These are phyloP conservation scores for Tylopilus sp. DNA, from an alignment of 1,284 basidiomycete genomes.

Conservation along the genomic window DNA sequence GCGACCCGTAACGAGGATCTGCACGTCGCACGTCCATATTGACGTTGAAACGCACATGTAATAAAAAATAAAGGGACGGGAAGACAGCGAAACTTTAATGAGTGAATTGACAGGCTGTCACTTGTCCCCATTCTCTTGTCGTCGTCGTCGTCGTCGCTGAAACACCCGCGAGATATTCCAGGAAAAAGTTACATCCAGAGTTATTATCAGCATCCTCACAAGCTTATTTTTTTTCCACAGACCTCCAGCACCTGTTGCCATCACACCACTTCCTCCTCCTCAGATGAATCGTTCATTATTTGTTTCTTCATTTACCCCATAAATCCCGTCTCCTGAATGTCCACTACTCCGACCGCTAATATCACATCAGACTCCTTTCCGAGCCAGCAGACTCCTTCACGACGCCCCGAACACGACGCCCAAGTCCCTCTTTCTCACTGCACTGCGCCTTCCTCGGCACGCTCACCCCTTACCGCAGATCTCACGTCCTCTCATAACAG, in stretches of 20 bases:
- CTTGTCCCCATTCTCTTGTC: conserved; percentile 1
- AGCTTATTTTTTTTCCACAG: conserved; percentile 12
- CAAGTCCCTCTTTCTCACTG: conserved; percentile 8
- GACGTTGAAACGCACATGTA: too few relatives aligned
- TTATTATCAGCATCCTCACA: conserved; percentile 11
- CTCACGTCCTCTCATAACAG: conserved; percentile 20
- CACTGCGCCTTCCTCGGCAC: conserved; percentile 2
- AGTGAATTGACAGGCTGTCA: conserved; percentile 24
- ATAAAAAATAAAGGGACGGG: too few relatives aligned
- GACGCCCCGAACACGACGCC: conserved; percentile 34
- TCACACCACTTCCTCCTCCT: too few relatives aligned
- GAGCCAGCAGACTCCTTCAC: conserved; percentile 23
- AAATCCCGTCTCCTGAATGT: conserved; percentile 26
- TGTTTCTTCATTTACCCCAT: conserved; percentile 29
- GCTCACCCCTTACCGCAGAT: conserved; percentile 15
- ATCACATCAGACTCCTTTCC: conserved; percentile 28
- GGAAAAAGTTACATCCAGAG: conserved; percentile 7
- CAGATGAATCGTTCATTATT: too few relatives aligned
- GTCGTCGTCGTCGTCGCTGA: conserved; percentile 11
- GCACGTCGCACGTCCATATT: too few relatives aligned
- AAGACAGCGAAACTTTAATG: conserved; percentile 16
- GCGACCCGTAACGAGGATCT: too few relatives aligned
- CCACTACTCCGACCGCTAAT: conserved; percentile 37
- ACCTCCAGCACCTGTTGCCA: too few relatives aligned
- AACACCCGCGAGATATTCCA: conserved; percentile 3